Evolutionary conservation across 306 rosid species (phyloP).

Genomic region (Urtica urens): DNA sequence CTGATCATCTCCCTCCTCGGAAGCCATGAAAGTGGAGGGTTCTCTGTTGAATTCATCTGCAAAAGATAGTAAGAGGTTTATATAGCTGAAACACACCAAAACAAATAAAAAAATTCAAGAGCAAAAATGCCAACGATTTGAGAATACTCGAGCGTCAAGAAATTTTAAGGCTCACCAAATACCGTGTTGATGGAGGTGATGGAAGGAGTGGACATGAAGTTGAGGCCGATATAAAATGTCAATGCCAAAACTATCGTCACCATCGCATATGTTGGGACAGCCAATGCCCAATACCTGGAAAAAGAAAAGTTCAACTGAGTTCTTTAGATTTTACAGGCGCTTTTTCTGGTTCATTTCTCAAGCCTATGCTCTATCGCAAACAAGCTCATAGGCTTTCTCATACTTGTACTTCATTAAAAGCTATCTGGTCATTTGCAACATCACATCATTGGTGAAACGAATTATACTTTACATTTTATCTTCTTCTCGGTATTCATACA

Average conservation of each 20-base stretch:
- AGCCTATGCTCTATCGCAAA: no score
- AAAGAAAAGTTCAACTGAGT: neutral
- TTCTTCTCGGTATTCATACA: no score
- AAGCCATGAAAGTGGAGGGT: conserved; percentile 28
- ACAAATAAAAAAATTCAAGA: neutral
- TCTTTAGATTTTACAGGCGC: no score
- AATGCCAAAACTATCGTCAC: conserved; percentile 47
- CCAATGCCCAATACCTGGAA: conserved; percentile 89
- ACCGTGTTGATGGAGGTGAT: conserved; percentile 51
- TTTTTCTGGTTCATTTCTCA: no score
- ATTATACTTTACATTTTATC: no score
- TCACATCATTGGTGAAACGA: no score
- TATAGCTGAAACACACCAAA: neutral
- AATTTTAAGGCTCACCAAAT: conserved; percentile 42
- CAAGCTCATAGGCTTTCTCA: no score
- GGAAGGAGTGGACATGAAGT: conserved; percentile 72
- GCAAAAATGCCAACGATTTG: neutral
- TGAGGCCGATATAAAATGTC: conserved; percentile 73
- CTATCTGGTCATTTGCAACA: no score
- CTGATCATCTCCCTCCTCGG: conserved; percentile 35
- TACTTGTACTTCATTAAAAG: no score
- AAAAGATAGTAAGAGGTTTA: conserved; percentile 5
- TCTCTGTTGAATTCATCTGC: conserved; percentile 80
- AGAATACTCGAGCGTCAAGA: neutral
- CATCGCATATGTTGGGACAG: conserved; percentile 63